A percentile compares a stretch with the other conserved stretches of the same genome.
Conservation (phyloP, 345 rosid genomes). For the Pistacia integerrima region DNA sequence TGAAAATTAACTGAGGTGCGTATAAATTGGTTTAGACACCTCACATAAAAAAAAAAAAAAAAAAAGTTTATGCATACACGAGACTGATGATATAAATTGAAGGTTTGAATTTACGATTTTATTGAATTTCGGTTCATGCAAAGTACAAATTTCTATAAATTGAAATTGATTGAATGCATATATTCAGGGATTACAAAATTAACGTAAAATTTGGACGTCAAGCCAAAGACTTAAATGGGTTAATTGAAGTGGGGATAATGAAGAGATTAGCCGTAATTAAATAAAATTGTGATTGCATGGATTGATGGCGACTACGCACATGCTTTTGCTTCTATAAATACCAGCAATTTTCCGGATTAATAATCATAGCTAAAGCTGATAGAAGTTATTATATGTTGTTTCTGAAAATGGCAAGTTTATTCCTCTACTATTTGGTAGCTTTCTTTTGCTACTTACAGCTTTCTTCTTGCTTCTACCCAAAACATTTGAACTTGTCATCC, state of each 20-base stretch:
- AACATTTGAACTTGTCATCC: constrained; percentile 28
- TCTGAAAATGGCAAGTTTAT: constrained; percentile 5
- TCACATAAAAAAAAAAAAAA: too few relatives aligned
- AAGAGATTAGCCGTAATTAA: neutral
- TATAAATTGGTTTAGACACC: too few relatives aligned
- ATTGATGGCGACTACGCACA: constrained; percentile 22
- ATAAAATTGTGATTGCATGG: neutral
- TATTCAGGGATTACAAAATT: too few relatives aligned
- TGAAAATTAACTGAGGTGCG: too few relatives aligned
- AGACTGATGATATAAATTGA: too few relatives aligned
- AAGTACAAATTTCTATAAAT: too few relatives aligned
- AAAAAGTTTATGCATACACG: too few relatives aligned
- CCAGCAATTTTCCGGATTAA: neutral
- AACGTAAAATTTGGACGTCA: neutral
- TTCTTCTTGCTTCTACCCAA: constrained; percentile 28
- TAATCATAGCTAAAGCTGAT: neutral
- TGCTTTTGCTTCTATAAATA: constrained; percentile 20
- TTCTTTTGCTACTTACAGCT: constrained; percentile 23
- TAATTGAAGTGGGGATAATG: neutral
- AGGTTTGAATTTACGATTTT: too few relatives aligned
- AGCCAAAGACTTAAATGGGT: neutral
- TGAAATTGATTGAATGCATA: too few relatives aligned
- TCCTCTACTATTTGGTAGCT: constrained; percentile 5
- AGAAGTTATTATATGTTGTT: neutral
- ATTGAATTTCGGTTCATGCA: too few relatives aligned